phyloP scores from a whole-genome alignment of 2,329 filamentous ascomycete genomes.

The Zasmidium citrigriseum region DNA sequence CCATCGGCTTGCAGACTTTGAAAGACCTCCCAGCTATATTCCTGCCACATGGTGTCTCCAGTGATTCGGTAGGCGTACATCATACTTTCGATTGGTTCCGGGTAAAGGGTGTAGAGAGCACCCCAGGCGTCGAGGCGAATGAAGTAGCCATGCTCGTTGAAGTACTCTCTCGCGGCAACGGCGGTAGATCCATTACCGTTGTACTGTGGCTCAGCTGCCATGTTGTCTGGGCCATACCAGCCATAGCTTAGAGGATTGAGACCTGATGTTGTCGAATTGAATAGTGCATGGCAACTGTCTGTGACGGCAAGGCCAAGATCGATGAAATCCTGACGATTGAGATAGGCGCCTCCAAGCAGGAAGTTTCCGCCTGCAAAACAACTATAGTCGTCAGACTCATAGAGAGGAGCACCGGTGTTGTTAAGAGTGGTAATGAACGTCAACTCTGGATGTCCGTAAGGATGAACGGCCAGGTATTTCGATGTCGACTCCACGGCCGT shows the following conservation, averaged over 20 bases:
- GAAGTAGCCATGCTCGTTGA: neutral
- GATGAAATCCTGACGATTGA: constrained; percentile 27
- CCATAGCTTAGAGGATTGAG: constrained; percentile 12
- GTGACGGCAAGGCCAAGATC: constrained; percentile 34
- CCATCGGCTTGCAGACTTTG: neutral
- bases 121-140: neutral
- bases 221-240: neutral
- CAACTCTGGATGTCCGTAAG: constrained; percentile 33
- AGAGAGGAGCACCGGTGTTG: constrained; percentile 21
- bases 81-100: neutral
- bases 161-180: neutral
- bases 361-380: constrained; percentile 37
- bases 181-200: neutral
- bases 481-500: constrained; percentile 35
- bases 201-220: neutral
- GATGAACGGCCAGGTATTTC: constrained; percentile 29
- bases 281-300: constrained; percentile 25
- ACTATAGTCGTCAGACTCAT: constrained; percentile 24
- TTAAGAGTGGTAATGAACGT: constrained; percentile 24
- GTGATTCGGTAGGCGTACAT: neutral
- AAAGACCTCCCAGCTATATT: neutral
- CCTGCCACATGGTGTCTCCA: neutral
- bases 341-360: constrained; percentile 35
- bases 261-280: constrained; percentile 25
- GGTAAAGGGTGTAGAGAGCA: neutral